Conservation (phyloP, 768 basidiomycete species). For the Cytidiella melzeri region DNA sequence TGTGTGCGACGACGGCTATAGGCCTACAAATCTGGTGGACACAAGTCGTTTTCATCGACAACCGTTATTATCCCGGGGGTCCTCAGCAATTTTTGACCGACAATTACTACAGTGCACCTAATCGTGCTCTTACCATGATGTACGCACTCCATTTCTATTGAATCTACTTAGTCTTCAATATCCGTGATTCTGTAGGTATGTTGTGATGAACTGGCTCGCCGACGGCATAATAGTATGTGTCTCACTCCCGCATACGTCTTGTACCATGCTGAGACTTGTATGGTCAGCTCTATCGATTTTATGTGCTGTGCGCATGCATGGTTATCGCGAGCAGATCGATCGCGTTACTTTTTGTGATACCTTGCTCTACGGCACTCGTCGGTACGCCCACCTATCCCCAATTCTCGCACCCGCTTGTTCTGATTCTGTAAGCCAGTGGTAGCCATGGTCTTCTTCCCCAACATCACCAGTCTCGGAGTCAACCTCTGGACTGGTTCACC, state of each 20-base stretch:
- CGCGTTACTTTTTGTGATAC: constrained; percentile 7
- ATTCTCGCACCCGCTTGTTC: too few relatives aligned
- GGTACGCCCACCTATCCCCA: constrained; percentile 2
- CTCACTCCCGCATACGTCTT: neutral
- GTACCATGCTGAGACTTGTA: neutral
- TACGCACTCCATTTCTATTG: constrained; percentile 10
- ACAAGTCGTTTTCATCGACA: constrained; percentile 19
- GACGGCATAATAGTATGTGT: constrained; percentile 23
- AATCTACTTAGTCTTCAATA: neutral
- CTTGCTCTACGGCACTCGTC: constrained; percentile 7
- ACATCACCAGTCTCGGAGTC: constrained; percentile 8
- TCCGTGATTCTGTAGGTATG: constrained; percentile 16
- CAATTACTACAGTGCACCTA: constrained; percentile 12
- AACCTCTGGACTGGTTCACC: constrained; percentile 15
- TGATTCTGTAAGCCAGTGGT: constrained; percentile 5
- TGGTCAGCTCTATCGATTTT: constrained; percentile 13
- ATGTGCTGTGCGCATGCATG: constrained; percentile 9
- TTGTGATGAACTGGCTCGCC: constrained; percentile 24
- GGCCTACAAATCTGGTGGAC: constrained; percentile 19
- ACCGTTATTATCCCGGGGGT: constrained; percentile 16
- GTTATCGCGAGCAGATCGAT: neutral
- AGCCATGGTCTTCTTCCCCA: constrained; percentile 5
- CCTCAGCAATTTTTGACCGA: constrained; percentile 19
- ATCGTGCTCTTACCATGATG: constrained; percentile 20
- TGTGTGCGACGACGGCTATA: constrained; percentile 15